Evolutionary conservation across 2,329 filamentous ascomycete genomes (phyloP), one percentile per base, ranked within the genome.

Genomic region (Lasiodiplodia sp.): DNA sequence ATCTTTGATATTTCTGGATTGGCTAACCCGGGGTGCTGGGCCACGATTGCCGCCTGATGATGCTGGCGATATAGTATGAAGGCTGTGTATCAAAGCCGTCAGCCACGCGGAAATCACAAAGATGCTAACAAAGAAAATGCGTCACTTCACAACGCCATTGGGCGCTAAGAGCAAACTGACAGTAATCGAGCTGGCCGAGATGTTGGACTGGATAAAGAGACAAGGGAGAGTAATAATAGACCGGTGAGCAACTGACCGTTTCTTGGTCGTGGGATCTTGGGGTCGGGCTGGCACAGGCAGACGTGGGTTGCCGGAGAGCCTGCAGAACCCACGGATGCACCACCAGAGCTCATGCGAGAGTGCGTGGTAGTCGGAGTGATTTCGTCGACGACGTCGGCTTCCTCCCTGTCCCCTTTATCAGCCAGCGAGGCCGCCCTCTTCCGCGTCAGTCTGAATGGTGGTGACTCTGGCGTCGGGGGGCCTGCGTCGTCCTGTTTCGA

Each of bases 1-100:
- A 98, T 96, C 81, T 97, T 97, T 72, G 95, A 97, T 74, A 98
- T 97, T 65, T 97, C 93, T 3, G 95, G 95, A 80, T 98, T 98
- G 56, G 94, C 90, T 72, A 97, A 88, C 55, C 93, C 92, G n/a
- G 94, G 95, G 75, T 97, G 88, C 73, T 92, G 87, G 66, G 90
- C 86, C 47, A 94, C 91, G 63, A 98, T 93, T 60, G 88, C 85
- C 21, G 92, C 89, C 80, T 98, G 95, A 75, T 96, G 91, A 79
- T 96, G 92, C 79, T 98, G 94, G 49, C 96, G 93, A 83, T 97
- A 99, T 74, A 99, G 86, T 73, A 99, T 99, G 83, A 99, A 99
- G 63, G 95, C 96, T 99, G 79, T 78, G 78, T 79, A 72, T 72
- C 73, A 69, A 57, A 49, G 49, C 38, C 14, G 67, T 68, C 37